These are phyloP conservation scores for Tetracentron sinense DNA, from an alignment of 164 flowering plant species.

Conservation along the genomic window DNA sequence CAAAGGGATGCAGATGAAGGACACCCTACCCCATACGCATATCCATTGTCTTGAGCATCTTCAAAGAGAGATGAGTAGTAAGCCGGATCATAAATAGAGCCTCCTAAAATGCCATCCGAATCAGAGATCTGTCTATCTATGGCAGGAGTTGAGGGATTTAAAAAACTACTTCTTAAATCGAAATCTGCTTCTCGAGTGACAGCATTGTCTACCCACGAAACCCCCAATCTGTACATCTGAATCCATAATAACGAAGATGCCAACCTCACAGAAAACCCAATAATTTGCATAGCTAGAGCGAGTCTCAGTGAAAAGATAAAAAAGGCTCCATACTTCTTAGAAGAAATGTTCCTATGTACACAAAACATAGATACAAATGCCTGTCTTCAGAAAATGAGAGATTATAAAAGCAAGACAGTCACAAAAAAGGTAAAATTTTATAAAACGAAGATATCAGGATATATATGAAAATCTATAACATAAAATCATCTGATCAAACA, in stretches of 20 bases:
- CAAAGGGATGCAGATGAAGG: neutral
- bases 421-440: neutral
- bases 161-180: slow-evolving; percentile 69
- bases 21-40: slow-evolving; percentile 49
- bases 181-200: slow-evolving; percentile 50
- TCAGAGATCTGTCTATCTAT: slow-evolving; percentile 41
- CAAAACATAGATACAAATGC: slow-evolving; percentile 1
- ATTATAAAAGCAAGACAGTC: neutral
- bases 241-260: slow-evolving; percentile 81
- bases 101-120: slow-evolving; percentile 57
- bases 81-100: slow-evolving; percentile 81
- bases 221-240: slow-evolving; percentile 89
- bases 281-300: slow-evolving; percentile 66
- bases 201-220: slow-evolving; percentile 40
- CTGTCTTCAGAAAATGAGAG: neutral
- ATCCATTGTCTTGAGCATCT: slow-evolving; percentile 47
- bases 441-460: no score
- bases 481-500: no score
- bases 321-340: slow-evolving; percentile 35
- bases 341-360: slow-evolving; percentile 60
- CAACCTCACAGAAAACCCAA: slow-evolving; percentile 64
- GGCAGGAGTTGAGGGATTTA: slow-evolving; percentile 53
- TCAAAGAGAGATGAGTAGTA: slow-evolving; percentile 84
- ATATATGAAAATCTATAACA: no score
- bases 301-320: slow-evolving; percentile 63